Conservation (phyloP, 2,329 filamentous ascomycete genomes). For the Pseudofabraea citricarpa region DNA sequence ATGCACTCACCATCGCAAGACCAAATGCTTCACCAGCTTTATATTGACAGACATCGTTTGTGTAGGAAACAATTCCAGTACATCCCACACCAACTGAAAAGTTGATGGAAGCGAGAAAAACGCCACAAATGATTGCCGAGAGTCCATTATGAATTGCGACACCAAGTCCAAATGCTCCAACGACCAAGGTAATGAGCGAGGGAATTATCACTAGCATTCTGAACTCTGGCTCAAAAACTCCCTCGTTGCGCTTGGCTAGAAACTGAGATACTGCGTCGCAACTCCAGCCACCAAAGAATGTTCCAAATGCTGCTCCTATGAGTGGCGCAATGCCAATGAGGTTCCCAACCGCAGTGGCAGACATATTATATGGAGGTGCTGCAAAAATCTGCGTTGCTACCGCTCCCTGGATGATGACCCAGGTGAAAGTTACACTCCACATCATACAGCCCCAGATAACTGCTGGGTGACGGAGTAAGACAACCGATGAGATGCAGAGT, state of each 20-base stretch:
- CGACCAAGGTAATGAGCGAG: constrained; percentile 7
- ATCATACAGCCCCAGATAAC: constrained; percentile 8
- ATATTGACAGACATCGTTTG: constrained; percentile 6
- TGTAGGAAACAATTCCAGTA: constrained; percentile 7
- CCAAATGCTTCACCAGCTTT: constrained; percentile 5
- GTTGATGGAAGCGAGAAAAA: constrained; percentile 5
- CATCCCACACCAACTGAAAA: constrained; percentile 8
- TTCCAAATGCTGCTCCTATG: constrained; percentile 4
- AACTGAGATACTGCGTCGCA: constrained; percentile 13
- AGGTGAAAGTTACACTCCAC: constrained; percentile 9
- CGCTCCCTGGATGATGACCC: constrained; percentile 3
- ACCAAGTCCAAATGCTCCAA: constrained; percentile 8
- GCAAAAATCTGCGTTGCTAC: constrained; percentile 5
- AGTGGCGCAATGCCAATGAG: constrained; percentile 4
- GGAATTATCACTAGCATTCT: constrained; percentile 4
- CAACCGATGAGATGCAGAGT: neutral
- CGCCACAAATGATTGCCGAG: constrained; percentile 2
- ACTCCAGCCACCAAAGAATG: constrained; percentile 2
- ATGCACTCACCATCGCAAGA: constrained; percentile 5
- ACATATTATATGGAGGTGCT: constrained; percentile 7
- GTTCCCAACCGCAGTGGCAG: constrained; percentile 5
- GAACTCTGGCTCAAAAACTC: constrained; percentile 12
- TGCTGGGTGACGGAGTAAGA: constrained; percentile 3
- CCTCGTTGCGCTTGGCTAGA: constrained; percentile 15
- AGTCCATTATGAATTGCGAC: neutral